Conservation (phyloP, 192 early-diverging fungal species). For the Pilobolus umbonatus region DNA sequence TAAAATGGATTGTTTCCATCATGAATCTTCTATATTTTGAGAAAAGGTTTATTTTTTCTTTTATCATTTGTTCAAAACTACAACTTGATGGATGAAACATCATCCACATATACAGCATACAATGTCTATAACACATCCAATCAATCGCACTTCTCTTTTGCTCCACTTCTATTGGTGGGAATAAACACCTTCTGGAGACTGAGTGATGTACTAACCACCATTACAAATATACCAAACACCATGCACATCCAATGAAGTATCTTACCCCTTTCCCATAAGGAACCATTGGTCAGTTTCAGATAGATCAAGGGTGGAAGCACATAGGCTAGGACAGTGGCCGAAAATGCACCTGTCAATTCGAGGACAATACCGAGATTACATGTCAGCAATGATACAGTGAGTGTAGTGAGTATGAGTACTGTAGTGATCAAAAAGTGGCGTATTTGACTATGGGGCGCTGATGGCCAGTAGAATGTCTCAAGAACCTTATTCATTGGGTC, state of each 20-base stretch:
- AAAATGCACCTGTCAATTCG: constrained; percentile 84
- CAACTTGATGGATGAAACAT: too few species aligned
- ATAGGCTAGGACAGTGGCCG: constrained; percentile 83
- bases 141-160: too few species aligned
- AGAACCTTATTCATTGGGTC: constrained; percentile 43
- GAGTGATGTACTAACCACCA: constrained; percentile 64
- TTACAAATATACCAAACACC: constrained; percentile 65
- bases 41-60: too few species aligned
- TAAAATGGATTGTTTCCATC: too few species aligned
- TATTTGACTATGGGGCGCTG: constrained; percentile 45
- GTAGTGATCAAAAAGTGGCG: constrained; percentile 71
- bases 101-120: too few species aligned
- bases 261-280: constrained; percentile 51
- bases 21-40: too few species aligned
- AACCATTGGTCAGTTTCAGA: constrained; percentile 63
- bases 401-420: constrained; percentile 51
- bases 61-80: too few species aligned
- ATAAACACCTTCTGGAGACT: constrained; percentile 29
- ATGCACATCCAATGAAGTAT: constrained; percentile 66
- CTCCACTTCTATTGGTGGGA: too few species aligned
- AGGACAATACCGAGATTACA: constrained; percentile 82
- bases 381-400: constrained; percentile 68
- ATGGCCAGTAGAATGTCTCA: constrained; percentile 56
- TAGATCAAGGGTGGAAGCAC: constrained; percentile 83
- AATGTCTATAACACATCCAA: too few species aligned